A percentile compares a stretch with the other conserved stretches of the same genome.
These are phyloP conservation scores for Naganishia kalamii DNA, from an alignment of 768 basidiomycete species.

Conservation along the genomic window DNA sequence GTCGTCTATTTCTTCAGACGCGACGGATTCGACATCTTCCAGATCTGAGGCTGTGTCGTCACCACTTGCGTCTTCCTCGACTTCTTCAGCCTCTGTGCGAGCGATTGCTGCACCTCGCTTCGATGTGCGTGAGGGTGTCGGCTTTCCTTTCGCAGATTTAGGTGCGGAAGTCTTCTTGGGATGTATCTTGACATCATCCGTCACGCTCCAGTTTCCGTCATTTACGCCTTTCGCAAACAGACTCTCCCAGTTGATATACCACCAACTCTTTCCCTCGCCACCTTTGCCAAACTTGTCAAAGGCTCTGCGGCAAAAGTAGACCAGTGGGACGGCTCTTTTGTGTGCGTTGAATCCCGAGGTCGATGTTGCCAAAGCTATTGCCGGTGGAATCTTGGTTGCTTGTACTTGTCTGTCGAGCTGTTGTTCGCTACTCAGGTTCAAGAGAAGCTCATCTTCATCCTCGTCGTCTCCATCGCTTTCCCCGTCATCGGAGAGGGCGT, in stretches of 20 bases:
- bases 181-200: slow-evolving; percentile 7
- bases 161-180: not conserved
- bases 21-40: slow-evolving; percentile 22
- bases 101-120: not conserved
- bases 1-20: slow-evolving; percentile 18
- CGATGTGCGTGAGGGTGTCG: not conserved
- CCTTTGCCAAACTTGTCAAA: slow-evolving; percentile 27
- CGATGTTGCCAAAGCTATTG: slow-evolving; percentile 5
- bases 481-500: slow-evolving; percentile 19
- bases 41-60: slow-evolving; percentile 20
- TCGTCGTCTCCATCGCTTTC: slow-evolving; percentile 27
- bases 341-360: slow-evolving; percentile 15
- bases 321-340: slow-evolving; percentile 22
- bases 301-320: slow-evolving; percentile 23
- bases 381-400: slow-evolving; percentile 6
- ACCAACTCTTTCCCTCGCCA: slow-evolving; percentile 24
- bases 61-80: slow-evolving; percentile 10
- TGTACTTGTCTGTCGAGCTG: slow-evolving; percentile 13
- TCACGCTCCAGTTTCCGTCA: slow-evolving; percentile 19
- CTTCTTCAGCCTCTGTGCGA: not conserved
- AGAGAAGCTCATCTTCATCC: slow-evolving; percentile 26
- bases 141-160: not conserved
- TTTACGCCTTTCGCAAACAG: not conserved
- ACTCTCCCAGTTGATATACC: slow-evolving; percentile 18
- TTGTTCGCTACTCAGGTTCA: slow-evolving; percentile 25